Conservation (phyloP, 768 basidiomycete species). For the Suillus bovinus region DNA sequence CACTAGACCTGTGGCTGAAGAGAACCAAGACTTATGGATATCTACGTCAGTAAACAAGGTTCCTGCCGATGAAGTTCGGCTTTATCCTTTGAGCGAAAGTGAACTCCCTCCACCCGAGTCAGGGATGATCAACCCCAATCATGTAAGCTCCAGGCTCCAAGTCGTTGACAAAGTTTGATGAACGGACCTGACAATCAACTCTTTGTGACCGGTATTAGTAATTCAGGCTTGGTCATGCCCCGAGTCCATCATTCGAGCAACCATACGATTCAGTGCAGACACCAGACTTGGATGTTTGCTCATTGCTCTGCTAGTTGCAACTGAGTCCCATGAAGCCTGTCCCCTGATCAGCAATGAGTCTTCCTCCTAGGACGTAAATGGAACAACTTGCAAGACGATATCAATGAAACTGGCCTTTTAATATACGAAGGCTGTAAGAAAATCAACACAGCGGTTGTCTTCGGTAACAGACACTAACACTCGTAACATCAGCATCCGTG, state of each 20-base stretch:
- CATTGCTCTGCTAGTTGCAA: neutral
- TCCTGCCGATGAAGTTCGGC: no score
- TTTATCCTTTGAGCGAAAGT: neutral
- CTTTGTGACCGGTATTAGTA: neutral
- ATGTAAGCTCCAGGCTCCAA: no score
- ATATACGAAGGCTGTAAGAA: neutral
- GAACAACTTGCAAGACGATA: neutral
- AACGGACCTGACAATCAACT: no score
- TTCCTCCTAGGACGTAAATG: neutral
- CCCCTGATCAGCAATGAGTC: neutral
- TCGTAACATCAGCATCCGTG: neutral
- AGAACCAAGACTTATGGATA: no score
- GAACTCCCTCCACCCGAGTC: neutral
- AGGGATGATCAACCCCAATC: neutral
- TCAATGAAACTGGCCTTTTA: neutral
- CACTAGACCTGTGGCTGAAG: no score
- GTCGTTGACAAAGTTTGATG: no score
- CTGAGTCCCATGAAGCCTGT: neutral
- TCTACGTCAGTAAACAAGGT: no score
- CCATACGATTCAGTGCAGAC: neutral
- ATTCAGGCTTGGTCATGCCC: neutral
- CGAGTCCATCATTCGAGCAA: neutral
- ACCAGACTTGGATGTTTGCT: neutral
- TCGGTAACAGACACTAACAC: neutral
- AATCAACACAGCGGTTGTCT: neutral